A percentile compares a stretch with the other conserved stretches of the same genome.
phyloP scores from a whole-genome alignment of 345 rosid genomes.

The Linum lewisii region DNA sequence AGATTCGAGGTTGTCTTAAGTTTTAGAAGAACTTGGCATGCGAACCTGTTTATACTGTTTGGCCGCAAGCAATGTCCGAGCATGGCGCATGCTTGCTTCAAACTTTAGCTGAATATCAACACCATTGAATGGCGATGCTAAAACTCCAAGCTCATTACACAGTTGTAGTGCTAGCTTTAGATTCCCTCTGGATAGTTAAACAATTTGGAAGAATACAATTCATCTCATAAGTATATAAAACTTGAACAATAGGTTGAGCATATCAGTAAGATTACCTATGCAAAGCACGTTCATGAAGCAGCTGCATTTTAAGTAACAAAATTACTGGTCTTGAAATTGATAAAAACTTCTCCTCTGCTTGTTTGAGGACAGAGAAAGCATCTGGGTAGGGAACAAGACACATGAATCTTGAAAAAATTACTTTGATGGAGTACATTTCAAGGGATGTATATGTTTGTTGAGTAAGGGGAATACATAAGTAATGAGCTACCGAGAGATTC shows the following conservation, averaged over 20 bases:
- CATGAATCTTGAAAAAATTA: neutral
- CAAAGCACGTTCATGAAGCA: slow-evolving; percentile 83
- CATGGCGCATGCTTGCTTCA: slow-evolving; percentile 84
- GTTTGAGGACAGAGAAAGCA: slow-evolving; percentile 83
- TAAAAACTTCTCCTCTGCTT: slow-evolving; percentile 67
- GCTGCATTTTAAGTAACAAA: slow-evolving; percentile 71
- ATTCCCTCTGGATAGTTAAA: slow-evolving; percentile 47
- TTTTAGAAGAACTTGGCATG: neutral
- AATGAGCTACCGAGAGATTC: slow-evolving; percentile 1
- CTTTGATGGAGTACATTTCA: neutral
- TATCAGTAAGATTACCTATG: slow-evolving; percentile 47
- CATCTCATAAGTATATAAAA: slow-evolving; percentile 2
- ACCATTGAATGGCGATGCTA: slow-evolving; percentile 67
- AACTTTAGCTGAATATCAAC: slow-evolving; percentile 87
- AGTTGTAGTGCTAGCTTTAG: slow-evolving; percentile 75
- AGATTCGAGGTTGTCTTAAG: neutral
- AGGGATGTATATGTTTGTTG: neutral
- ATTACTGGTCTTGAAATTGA: slow-evolving; percentile 71
- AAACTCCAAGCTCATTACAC: slow-evolving; percentile 78
- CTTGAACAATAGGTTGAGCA: slow-evolving; percentile 3
- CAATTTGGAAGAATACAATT: slow-evolving; percentile 5
- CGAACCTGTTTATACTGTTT: slow-evolving; percentile 85
- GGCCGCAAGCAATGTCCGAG: slow-evolving; percentile 92
- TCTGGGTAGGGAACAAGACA: slow-evolving; percentile 25
- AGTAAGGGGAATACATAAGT: no score